Evolutionary conservation across 257 asterid genomes (phyloP).

Genomic region (Catharanthus roseus): DNA sequence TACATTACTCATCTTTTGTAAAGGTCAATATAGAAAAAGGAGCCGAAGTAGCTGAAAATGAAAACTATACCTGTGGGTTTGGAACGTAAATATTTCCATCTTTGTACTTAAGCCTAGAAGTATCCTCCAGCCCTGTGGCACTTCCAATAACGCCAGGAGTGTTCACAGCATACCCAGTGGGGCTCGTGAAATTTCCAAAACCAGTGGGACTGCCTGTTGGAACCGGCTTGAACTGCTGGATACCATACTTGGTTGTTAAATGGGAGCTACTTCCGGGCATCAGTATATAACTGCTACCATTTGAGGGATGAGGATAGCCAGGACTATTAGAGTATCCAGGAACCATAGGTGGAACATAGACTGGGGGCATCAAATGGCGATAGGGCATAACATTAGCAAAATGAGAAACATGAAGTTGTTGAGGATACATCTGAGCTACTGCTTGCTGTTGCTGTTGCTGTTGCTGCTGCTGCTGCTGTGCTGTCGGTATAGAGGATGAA

Average conservation of each 20-base stretch:
- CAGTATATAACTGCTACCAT: constrained; percentile 71
- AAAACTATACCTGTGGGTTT: constrained; percentile 71
- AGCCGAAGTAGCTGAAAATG: background rate
- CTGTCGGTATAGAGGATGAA: constrained; percentile 59
- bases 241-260: constrained; percentile 63
- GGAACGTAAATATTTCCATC: constrained; percentile 68
- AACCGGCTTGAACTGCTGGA: constrained; percentile 81
- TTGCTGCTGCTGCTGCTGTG: constrained; percentile 66
- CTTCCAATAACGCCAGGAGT: constrained; percentile 75
- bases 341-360: constrained; percentile 85
- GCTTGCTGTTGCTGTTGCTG: constrained; percentile 59
- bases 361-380: constrained; percentile 70
- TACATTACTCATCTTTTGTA: background rate
- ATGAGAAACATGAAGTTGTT: constrained; percentile 72
- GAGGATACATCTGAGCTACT: constrained; percentile 94
- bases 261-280: constrained; percentile 91
- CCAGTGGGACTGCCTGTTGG: constrained; percentile 68
- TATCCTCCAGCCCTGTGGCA: constrained; percentile 75
- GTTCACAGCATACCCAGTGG: constrained; percentile 75
- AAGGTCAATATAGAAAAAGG: background rate
- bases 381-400: constrained; percentile 82
- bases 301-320: constrained; percentile 86
- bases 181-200: constrained; percentile 69
- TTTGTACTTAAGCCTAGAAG: constrained; percentile 81
- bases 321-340: constrained; percentile 85